Percentiles rank a stretch among this genome's conserved stretches.
These are phyloP conservation scores for Tothia fuscella DNA, from an alignment of 2,329 filamentous ascomycete genomes.

Conservation along the genomic window DNA sequence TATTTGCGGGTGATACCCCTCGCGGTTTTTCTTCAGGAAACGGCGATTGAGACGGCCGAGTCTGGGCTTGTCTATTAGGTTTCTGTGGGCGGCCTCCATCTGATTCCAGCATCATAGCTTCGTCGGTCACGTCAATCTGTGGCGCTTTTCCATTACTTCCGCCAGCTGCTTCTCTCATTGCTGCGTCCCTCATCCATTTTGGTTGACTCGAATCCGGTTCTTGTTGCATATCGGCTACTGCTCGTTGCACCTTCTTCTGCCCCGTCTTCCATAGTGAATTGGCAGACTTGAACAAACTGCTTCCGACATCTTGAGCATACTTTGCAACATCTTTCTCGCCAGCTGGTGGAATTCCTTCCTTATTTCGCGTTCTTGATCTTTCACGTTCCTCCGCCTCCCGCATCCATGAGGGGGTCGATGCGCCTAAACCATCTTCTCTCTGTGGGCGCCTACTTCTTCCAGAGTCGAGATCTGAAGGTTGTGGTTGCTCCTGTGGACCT, in stretches of 20 bases:
- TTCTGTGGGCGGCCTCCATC: conserved; percentile 44
- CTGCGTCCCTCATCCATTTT: conserved; percentile 84
- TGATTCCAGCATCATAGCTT: conserved; percentile 67
- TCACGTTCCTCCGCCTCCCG: conserved; percentile 42
- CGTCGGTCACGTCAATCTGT: conserved; percentile 30
- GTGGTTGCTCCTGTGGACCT: conserved; percentile 17
- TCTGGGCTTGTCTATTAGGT: conserved; percentile 19
- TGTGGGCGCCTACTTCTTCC: conserved; percentile 11
- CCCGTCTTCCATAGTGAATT: conserved; percentile 92
- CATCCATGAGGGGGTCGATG: conserved; percentile 49
- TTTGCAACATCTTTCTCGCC: conserved; percentile 66
- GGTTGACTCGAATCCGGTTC: conserved; percentile 71
- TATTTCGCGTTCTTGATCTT: conserved; percentile 33
- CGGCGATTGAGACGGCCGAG: conserved; percentile 15
- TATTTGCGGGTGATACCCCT: conserved; percentile 13
- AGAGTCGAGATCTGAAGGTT: neutral
- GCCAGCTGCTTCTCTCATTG: conserved; percentile 21
- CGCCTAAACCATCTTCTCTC: conserved; percentile 15
- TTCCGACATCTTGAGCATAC: conserved; percentile 70
- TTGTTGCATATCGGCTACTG: conserved; percentile 70
- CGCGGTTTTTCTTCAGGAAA: conserved; percentile 4
- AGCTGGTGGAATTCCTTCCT: conserved; percentile 44
- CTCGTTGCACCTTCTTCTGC: conserved; percentile 85
- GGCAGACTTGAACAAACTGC: conserved; percentile 79
- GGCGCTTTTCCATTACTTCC: conserved; percentile 14